Evolutionary conservation across 345 rosid species (phyloP).

Genomic region (Hirschfeldia incana): DNA sequence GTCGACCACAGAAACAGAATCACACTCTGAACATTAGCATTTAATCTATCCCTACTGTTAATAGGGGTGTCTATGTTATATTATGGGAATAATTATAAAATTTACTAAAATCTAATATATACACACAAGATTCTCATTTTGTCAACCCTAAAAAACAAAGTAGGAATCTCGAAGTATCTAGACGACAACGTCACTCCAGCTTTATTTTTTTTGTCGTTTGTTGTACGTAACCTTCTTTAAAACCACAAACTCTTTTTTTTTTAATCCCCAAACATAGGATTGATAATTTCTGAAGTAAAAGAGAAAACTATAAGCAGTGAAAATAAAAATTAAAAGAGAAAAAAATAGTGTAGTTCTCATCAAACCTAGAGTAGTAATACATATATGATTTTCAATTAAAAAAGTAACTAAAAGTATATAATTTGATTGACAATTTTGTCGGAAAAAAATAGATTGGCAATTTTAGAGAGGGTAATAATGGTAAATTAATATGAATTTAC

Average conservation of each 20-base stretch:
- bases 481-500: background rate
- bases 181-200: conserved; percentile 28
- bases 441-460: no score
- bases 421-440: background rate
- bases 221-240: conserved; percentile 18
- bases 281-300: background rate
- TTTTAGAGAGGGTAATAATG: background rate
- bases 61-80: background rate
- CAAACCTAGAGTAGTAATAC: background rate
- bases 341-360: no score
- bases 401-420: background rate
- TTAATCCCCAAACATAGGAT: background rate
- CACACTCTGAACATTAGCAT: background rate
- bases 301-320: background rate
- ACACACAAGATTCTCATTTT: conserved; percentile 32
- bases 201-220: background rate
- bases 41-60: background rate
- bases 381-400: background rate
- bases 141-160: conserved; percentile 26
- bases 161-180: conserved; percentile 28
- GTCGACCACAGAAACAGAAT: background rate
- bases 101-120: background rate
- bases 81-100: background rate
- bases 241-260: background rate
- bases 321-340: background rate